Percentiles rank a stretch among this genome's conserved stretches.
These are phyloP conservation scores for Suillus occidentalis DNA, from an alignment of 768 basidiomycete genomes.

Conservation along the genomic window DNA sequence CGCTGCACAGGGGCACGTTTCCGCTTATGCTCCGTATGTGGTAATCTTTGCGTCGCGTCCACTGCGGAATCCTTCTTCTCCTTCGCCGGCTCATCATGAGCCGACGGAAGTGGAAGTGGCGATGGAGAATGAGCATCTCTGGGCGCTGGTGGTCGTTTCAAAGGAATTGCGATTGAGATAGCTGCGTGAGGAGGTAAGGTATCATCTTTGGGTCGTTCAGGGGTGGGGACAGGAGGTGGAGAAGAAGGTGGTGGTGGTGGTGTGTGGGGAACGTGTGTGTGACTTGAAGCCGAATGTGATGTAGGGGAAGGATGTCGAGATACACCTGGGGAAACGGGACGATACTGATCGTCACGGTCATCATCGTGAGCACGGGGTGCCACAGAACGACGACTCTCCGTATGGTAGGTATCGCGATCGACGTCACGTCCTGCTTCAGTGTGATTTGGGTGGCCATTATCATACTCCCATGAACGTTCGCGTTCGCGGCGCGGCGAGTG, in stretches of 20 bases:
- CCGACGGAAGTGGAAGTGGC: conserved; percentile 34
- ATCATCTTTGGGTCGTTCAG: conserved; percentile 31
- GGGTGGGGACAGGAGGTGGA: conserved; percentile 40
- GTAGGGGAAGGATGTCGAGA: conserved; percentile 17
- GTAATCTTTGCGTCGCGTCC: conserved; percentile 3
- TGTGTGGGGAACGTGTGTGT: neutral
- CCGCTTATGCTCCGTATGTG: conserved; percentile 19
- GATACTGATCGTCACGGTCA: conserved; percentile 19
- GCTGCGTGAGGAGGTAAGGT: conserved; percentile 39
- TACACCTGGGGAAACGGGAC: conserved; percentile 21
- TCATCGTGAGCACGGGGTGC: conserved; percentile 11
- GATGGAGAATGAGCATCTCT: conserved; percentile 46
- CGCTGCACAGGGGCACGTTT: conserved; percentile 49
- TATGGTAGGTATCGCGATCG: conserved; percentile 9
- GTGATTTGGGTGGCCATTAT: conserved; percentile 8
- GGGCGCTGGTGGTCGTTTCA: conserved; percentile 50
- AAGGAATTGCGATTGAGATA: conserved; percentile 41
- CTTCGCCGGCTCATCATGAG: conserved; percentile 27
- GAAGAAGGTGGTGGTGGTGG: conserved; percentile 26
- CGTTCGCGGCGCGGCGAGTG: conserved; percentile 15
- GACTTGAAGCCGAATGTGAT: conserved; percentile 10
- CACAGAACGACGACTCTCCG: conserved; percentile 9
- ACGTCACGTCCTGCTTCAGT: conserved; percentile 10
- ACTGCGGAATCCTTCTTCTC: conserved; percentile 23
- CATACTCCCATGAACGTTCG: conserved; percentile 17